Conservation (phyloP, 257 asterid genomes). For the Ilex aquifolium region DNA sequence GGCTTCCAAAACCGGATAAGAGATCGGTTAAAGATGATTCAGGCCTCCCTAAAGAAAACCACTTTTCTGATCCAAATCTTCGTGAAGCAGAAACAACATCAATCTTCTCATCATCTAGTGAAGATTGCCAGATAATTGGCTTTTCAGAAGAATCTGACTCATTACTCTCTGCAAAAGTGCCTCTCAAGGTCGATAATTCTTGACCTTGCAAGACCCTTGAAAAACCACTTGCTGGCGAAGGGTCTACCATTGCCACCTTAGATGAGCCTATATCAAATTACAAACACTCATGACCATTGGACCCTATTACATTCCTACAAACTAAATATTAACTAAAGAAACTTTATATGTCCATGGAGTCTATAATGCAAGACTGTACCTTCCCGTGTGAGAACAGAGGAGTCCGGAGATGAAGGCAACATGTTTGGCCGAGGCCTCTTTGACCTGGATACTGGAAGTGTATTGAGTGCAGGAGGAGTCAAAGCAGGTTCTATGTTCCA, state of each 20-base stretch:
- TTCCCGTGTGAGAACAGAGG: constrained; percentile 76
- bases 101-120: constrained; percentile 57
- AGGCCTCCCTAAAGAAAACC: constrained; percentile 59
- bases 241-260: constrained; percentile 52
- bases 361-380: constrained; percentile 29
- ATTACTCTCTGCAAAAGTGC: constrained; percentile 49
- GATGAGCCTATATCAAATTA: constrained; percentile 44
- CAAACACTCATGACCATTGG: not conserved
- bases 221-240: constrained; percentile 57
- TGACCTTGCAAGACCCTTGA: constrained; percentile 95
- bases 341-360: too few relatives aligned
- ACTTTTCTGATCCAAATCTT: constrained; percentile 49
- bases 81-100: constrained; percentile 42
- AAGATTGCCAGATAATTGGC: constrained; percentile 45
- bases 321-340: too few relatives aligned
- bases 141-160: constrained; percentile 69
- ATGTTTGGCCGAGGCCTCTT: constrained; percentile 72
- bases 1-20: constrained; percentile 74
- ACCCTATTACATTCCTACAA: too few relatives aligned
- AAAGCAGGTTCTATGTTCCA: constrained; percentile 95
- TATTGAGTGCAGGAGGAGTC: constrained; percentile 78
- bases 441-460: constrained; percentile 61
- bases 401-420: constrained; percentile 72
- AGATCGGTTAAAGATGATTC: constrained; percentile 72
- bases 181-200: constrained; percentile 78